A percentile compares a stretch with the other conserved stretches of the same genome.
These are phyloP conservation scores for Tulasnella sp. DNA, from an alignment of 768 basidiomycete species.

Conservation along the genomic window DNA sequence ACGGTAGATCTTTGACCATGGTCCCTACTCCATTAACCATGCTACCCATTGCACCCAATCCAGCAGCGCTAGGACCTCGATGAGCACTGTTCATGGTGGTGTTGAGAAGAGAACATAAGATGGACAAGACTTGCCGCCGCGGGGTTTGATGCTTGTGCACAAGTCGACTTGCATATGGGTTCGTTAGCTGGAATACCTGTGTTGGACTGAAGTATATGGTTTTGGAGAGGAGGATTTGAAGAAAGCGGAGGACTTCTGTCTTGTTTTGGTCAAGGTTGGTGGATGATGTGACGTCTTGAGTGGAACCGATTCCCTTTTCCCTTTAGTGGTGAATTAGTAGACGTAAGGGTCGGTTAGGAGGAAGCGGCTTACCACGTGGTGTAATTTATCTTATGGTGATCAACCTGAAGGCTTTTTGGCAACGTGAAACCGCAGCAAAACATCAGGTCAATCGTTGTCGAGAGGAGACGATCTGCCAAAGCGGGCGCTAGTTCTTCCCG, in stretches of 20 bases:
- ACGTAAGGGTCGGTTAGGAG: too few species aligned
- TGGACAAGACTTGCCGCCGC: constrained; percentile 73
- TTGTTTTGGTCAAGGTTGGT: constrained; percentile 63
- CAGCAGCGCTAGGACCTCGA: background rate
- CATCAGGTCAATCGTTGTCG: constrained; percentile 67
- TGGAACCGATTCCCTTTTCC: constrained; percentile 93
- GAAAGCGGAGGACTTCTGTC: constrained; percentile 76
- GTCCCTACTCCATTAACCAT: constrained; percentile 11
- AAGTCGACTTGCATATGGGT: constrained; percentile 59
- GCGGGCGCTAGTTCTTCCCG: constrained; percentile 49
- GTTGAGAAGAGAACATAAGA: constrained; percentile 88
- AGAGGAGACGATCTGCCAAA: constrained; percentile 66
- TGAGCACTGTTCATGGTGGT: constrained; percentile 57
- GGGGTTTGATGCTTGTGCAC: constrained; percentile 48
- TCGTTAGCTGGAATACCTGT: constrained; percentile 53
- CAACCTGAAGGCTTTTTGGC: constrained; percentile 59
- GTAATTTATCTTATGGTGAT: constrained; percentile 74
- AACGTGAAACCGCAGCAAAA: constrained; percentile 93
- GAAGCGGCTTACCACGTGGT: constrained; percentile 64
- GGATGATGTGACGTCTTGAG: constrained; percentile 51
- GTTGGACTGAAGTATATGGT: constrained; percentile 75
- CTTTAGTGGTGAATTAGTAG: constrained; percentile 30
- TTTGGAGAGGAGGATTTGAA: constrained; percentile 77
- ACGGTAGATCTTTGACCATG: constrained; percentile 47
- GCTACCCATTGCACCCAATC: background rate